Evolutionary conservation across 2,329 filamentous ascomycete genomes (phyloP).

Genomic region (Pseudohalonectria lignicola): DNA sequence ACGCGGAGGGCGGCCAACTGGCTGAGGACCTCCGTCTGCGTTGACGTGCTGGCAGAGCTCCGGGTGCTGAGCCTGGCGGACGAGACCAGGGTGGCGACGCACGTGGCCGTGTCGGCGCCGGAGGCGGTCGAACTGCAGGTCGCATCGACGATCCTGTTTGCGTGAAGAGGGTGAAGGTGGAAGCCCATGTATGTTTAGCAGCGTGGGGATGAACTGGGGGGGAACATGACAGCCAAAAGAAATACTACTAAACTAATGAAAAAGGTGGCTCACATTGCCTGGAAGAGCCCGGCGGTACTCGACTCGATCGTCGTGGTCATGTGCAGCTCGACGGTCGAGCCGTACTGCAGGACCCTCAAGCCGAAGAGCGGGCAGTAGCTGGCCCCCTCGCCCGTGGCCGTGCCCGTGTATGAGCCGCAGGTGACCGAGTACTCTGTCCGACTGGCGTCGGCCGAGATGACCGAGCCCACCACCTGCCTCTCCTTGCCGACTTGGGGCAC

Average conservation of each 20-base stretch:
- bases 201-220: background rate
- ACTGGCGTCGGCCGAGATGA: conserved; percentile 12
- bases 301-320: background rate
- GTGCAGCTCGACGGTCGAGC: background rate
- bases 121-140: conserved; percentile 6
- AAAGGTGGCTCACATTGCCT: background rate
- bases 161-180: background rate
- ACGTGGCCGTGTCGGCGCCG: conserved; percentile 2
- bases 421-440: conserved; percentile 10
- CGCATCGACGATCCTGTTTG: conserved; percentile 6
- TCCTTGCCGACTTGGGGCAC: conserved; percentile 6
- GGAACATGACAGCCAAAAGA: background rate
- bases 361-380: background rate
- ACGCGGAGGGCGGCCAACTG: conserved; percentile 11
- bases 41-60: conserved; percentile 5
- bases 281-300: background rate
- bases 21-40: conserved; percentile 4
- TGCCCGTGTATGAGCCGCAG: background rate
- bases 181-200: background rate
- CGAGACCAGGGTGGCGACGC: background rate
- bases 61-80: background rate
- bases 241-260: background rate
- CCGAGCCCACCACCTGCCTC: conserved; percentile 11
- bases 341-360: background rate
- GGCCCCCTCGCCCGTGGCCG: background rate